phyloP scores from a whole-genome alignment of 2,329 filamentous ascomycete species.

The Lojkania enalia region DNA sequence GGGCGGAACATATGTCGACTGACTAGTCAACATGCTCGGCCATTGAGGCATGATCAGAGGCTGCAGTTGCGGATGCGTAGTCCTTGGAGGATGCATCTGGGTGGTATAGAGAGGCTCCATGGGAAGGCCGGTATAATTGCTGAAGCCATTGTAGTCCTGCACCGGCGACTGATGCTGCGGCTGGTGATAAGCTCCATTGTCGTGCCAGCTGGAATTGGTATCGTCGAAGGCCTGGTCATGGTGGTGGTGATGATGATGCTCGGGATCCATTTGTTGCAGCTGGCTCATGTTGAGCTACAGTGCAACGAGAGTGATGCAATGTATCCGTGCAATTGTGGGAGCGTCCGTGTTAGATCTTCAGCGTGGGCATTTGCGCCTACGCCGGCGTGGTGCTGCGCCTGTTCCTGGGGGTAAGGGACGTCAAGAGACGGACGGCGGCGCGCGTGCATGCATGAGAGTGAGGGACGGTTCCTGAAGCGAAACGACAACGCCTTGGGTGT shows the following conservation, averaged over 20 bases:
- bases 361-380: constrained; percentile 36
- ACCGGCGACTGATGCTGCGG: constrained; percentile 45
- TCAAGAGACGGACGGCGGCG: constrained; percentile 36
- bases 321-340: constrained; percentile 30
- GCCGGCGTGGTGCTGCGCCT: constrained; percentile 11
- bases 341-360: constrained; percentile 35
- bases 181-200: constrained; percentile 34
- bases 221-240: constrained; percentile 42
- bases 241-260: constrained; percentile 32
- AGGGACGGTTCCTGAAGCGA: constrained; percentile 41
- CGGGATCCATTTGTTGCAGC: constrained; percentile 48
- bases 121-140: constrained; percentile 40
- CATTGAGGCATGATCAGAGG: constrained; percentile 47
- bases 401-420: constrained; percentile 28
- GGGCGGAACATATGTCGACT: constrained; percentile 45
- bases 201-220: constrained; percentile 37
- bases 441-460: constrained; percentile 46
- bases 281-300: constrained; percentile 42
- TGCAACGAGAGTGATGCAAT: constrained; percentile 18
- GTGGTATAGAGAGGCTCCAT: constrained; percentile 46
- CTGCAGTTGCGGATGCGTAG: constrained; percentile 46
- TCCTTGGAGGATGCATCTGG: constrained; percentile 46
- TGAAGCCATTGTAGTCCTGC: constrained; percentile 47
- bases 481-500: constrained; percentile 29
- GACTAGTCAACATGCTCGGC: constrained; percentile 49